A percentile compares a stretch with the other conserved stretches of the same genome.
Conservation (phyloP, 257 asterid genomes). For the Plectranthus barbatus region DNA sequence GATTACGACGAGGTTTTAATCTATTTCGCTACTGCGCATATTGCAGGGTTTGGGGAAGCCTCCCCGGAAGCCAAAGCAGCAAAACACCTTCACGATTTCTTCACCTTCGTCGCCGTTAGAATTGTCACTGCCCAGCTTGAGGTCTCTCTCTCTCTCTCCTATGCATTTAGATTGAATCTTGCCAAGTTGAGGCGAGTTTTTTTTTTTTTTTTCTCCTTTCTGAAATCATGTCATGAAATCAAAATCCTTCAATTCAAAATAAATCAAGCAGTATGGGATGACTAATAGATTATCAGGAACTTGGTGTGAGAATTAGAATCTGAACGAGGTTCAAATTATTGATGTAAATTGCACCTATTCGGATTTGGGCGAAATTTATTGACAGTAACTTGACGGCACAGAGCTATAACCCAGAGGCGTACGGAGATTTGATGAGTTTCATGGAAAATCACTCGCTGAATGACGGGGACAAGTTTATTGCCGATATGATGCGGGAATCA, state of each 20-base stretch:
- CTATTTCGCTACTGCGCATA: neutral
- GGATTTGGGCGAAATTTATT: constrained; percentile 3
- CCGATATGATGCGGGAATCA: constrained; percentile 76
- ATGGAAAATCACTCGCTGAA: constrained; percentile 46
- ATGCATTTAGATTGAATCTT: neutral
- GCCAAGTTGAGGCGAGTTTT: too few species aligned
- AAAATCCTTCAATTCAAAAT: neutral
- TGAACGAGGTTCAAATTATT: too few species aligned
- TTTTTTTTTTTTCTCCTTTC: neutral
- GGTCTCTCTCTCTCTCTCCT: constrained; percentile 27
- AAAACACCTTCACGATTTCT: constrained; percentile 67
- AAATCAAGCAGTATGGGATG: neutral
- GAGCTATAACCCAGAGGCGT: constrained; percentile 80
- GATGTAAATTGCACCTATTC: neutral
- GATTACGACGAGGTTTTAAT: neutral
- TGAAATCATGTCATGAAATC: neutral
- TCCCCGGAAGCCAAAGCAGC: constrained; percentile 87
- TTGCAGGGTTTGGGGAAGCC: constrained; percentile 77
- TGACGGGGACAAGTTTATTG: constrained; percentile 77
- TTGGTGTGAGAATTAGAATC: too few species aligned
- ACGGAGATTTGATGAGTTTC: constrained; percentile 55
- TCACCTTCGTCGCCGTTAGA: constrained; percentile 68
- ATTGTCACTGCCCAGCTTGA: constrained; percentile 70
- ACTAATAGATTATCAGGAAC: too few species aligned
- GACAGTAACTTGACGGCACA: constrained; percentile 34